A percentile compares a stretch with the other conserved stretches of the same genome.
phyloP scores from a whole-genome alignment of 2,329 filamentous ascomycete species.

The Tolypocladium ovalisporum region DNA sequence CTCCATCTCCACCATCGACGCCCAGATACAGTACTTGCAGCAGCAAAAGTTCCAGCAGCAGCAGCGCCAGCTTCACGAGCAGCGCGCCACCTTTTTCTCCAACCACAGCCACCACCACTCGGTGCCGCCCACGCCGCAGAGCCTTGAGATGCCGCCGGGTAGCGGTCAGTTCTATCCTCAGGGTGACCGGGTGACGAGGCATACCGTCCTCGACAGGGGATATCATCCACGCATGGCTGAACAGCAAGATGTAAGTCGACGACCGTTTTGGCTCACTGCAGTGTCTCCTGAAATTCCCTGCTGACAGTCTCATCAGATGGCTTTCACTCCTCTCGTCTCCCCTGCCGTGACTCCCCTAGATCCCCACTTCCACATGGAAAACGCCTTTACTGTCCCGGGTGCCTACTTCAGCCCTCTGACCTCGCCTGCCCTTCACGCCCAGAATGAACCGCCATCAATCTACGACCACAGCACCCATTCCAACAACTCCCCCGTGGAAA shows the following conservation, averaged over 20 bases:
- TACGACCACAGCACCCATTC: constrained; percentile 34
- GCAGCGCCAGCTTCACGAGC: constrained; percentile 46
- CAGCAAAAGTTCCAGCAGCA: constrained; percentile 53
- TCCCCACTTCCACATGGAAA: constrained; percentile 51
- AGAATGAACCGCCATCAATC: constrained; percentile 40
- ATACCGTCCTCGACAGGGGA: constrained; percentile 50
- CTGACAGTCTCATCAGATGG: constrained; percentile 38
- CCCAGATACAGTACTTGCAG: constrained; percentile 55
- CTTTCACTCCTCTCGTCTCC: constrained; percentile 71
- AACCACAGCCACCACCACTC: constrained; percentile 41
- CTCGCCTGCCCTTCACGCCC: constrained; percentile 68
- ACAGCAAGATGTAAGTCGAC: constrained; percentile 50
- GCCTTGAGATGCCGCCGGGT: constrained; percentile 61
- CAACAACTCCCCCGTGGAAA: constrained; percentile 46
- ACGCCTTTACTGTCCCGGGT: constrained; percentile 50
- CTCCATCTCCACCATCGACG: constrained; percentile 48
- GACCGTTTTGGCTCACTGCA: neutral
- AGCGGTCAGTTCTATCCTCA: constrained; percentile 48
- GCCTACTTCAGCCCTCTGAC: constrained; percentile 77
- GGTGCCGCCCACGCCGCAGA: constrained; percentile 71
- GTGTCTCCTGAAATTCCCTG: neutral
- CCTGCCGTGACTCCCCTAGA: constrained; percentile 78
- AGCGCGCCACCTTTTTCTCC: constrained; percentile 42
- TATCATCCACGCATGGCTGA: constrained; percentile 59
- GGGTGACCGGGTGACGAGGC: constrained; percentile 39